Evolutionary conservation across 495 filamentous ascomycete genomes (phyloP).

Genomic region (Lophiotrema nucula): DNA sequence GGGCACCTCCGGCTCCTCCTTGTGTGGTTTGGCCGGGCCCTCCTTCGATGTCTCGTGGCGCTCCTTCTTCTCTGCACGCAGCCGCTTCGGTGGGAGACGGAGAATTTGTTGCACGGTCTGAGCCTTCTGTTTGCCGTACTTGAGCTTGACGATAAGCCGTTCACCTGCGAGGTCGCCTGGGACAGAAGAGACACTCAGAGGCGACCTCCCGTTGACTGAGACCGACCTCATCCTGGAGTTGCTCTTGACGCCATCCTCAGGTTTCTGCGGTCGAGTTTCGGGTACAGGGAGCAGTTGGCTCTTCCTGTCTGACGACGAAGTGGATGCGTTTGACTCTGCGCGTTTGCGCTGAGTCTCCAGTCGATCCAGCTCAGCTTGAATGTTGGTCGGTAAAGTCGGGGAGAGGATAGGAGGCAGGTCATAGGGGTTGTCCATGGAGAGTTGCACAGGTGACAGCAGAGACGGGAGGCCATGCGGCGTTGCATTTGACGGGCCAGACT

Average conservation of each 20-base stretch:
- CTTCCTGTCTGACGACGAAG: conserved; percentile 22
- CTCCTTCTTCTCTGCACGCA: conserved; percentile 21
- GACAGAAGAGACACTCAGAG: not conserved
- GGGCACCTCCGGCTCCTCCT: not conserved
- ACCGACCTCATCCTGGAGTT: conserved; percentile 1
- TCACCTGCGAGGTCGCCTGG: not conserved
- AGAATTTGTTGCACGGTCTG: conserved; percentile 13
- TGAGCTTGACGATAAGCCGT: conserved; percentile 29
- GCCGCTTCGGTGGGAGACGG: conserved; percentile 18
- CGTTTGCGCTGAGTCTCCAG: conserved; percentile 32
- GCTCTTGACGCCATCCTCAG: conserved; percentile 14
- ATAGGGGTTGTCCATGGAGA: conserved; percentile 25
- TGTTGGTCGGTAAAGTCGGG: conserved; percentile 29
- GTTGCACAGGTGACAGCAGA: conserved; percentile 25
- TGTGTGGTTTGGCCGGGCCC: not conserved
- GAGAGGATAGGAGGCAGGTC: conserved; percentile 31
- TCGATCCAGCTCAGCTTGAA: conserved; percentile 30
- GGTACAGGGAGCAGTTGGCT: conserved; percentile 24
- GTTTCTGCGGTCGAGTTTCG: conserved; percentile 12
- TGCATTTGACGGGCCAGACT: conserved; percentile 21
- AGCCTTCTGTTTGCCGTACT: conserved; percentile 16
- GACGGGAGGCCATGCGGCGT: conserved; percentile 35
- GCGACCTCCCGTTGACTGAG: conserved; percentile 22
- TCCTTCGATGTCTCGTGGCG: too few species aligned
- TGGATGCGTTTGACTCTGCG: conserved; percentile 31